Evolutionary conservation across 768 basidiomycete genomes (phyloP).

Genomic region (Guyanaporus albipodus): DNA sequence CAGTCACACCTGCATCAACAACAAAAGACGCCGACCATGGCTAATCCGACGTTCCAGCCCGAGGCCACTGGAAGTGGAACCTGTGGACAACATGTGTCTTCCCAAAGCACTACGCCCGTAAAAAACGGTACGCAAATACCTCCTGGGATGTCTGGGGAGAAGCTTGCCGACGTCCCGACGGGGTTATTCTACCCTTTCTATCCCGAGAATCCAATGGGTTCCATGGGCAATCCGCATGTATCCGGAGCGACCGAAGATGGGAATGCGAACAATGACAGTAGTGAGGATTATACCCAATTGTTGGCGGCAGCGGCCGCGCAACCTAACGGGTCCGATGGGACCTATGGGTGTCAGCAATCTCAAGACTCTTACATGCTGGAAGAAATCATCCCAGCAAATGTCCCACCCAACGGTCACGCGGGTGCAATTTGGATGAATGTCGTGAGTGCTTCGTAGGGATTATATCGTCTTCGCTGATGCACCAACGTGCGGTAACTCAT

Average conservation of each 20-base stretch:
- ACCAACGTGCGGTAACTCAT: slow-evolving; percentile 11
- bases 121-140: slow-evolving; percentile 21
- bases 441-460: slow-evolving; percentile 35
- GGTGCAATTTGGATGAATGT: slow-evolving; percentile 42
- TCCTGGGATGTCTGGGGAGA: slow-evolving; percentile 25
- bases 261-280: slow-evolving; percentile 12
- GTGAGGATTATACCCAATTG: slow-evolving; percentile 47
- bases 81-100: slow-evolving; percentile 28
- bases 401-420: slow-evolving; percentile 29
- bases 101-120: slow-evolving; percentile 30
- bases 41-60: slow-evolving; percentile 32
- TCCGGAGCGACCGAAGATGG: slow-evolving; percentile 20
- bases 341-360: slow-evolving; percentile 51
- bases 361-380: slow-evolving; percentile 69
- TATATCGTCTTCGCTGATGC: slow-evolving; percentile 31
- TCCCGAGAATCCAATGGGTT: slow-evolving; percentile 46
- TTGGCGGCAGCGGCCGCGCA: slow-evolving; percentile 57
- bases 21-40: slow-evolving; percentile 35
- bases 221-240: slow-evolving; percentile 15
- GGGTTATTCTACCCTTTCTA: slow-evolving; percentile 77
- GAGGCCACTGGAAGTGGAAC: slow-evolving; percentile 22
- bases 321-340: slow-evolving; percentile 47
- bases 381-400: slow-evolving; percentile 47
- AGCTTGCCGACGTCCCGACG: slow-evolving; percentile 63
- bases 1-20: slow-evolving; percentile 29